Evolutionary conservation across 2,329 filamentous ascomycete species (phyloP), one percentile per base, ranked within the genome.

Genomic region (Neonectria coccinea): DNA sequence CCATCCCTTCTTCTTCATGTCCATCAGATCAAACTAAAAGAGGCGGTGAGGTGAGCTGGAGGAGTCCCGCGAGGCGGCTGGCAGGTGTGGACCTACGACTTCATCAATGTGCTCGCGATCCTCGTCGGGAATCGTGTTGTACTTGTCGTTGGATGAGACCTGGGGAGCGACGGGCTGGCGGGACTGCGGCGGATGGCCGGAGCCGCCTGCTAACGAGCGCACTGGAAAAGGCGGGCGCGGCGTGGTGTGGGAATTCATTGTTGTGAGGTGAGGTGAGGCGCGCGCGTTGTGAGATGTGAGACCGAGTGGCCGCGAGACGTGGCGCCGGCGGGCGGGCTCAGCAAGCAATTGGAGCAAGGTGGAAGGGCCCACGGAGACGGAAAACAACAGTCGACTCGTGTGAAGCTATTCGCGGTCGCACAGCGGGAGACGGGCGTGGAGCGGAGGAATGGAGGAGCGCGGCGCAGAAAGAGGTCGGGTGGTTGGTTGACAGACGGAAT

Each of bases 41-140:
- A 29, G 31, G 18, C 18, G 9, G 31, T 25, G 31, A 41, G 42
- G 69, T 74, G 52, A 76, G 74, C 42, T 42, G 16, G 27, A 59
- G 44, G 11, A 11, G 29, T 60, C 39, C 18, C n/a, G 3, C n/a
- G 45, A 29, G 41, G 42, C 50, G 47, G 55, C 10, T 36, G 41
- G 18, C n/a, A 12, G 20, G 33, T 33, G 36, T 39, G 20, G 51
- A 84, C 91, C 76, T 87, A 97, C 93, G 68, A 95, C 94, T 84
- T 97, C 94, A 77, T 93, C 93, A 68, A 97, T 95, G 79, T 97
- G 94, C 75, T 97, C 93, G 70, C 91, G 87, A 78, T 97, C 94
- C 80, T 97, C 94, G 75, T 97, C 94, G 20, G 89, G 91, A 70
- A 98, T 80, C 50, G 69, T 74, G 66, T 71, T 76, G 65, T 80